Evolutionary conservation across 768 basidiomycete genomes (phyloP), one percentile per base, ranked within the genome.

Genomic region (Cantharellus anzutake): DNA sequence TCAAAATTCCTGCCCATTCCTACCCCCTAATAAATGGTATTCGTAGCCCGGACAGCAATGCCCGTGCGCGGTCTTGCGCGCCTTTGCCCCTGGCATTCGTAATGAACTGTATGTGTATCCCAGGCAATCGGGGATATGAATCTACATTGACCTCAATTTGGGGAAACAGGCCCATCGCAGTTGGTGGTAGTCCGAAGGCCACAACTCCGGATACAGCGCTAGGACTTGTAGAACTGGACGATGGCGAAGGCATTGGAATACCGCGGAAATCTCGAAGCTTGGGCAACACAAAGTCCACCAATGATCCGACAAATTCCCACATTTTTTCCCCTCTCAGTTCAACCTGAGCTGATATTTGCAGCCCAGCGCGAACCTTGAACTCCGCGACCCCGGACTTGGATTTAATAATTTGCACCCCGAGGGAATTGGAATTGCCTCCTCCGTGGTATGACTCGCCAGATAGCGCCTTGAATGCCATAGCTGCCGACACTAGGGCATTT

Each of bases 281-380:
- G 1, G 94, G 94, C n/a, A 97, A 73, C 61, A 99, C 94, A 67
- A 97, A 96, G 67, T 97, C 91, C 66, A 82, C 80, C 65, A 99
- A 78, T 4, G 81, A 82, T 60, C 80, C 80, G 60, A 98, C 74
- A 71, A 98, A 97, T 65, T 89, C 86, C 74, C 89, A 97, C 93
- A 98, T 97, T 65, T 83, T 80, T 55, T 85, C 82, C 11, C 93
- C 93, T 67, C 80, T 82, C 65, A 99, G 72, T 68, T 87, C 87
- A 62, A 97, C 90, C 73, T 92, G 92, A 63, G 80, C 89, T 61
- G 90, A 91, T 20, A 84, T 73, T 0, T 94, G 89, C 55, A 87
- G 69, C 34, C 86, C 84, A 0, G 82, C 80, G 41, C 94, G 77
- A 42, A 93, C 79, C 63, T 71, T 71, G 87, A 90, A 98, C 0